Evolutionary conservation across 192 early-diverging fungal species (phyloP), one percentile per base, ranked within the genome.

Genomic region (Coemansia asiatica): DNA sequence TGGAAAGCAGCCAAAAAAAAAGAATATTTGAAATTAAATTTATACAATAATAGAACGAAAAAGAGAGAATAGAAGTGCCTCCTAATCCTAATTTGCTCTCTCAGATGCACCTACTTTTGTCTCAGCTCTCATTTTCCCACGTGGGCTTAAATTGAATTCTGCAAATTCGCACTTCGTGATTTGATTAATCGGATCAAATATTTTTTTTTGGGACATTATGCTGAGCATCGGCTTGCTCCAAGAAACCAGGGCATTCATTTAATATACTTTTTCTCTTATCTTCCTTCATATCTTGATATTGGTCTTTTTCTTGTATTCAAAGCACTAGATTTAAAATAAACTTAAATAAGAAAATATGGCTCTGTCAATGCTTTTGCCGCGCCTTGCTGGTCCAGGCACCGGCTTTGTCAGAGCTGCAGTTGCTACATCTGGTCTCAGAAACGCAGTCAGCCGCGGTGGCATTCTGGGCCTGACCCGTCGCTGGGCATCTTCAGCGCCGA

Each of bases 281-380:
- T 6, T 26, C 26, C 38, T 57, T 8, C 28, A 22, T 25, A 6
- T 36, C 49, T 60, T 33, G 8, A 27, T 33, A 33, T 51, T 51
- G 19, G 21, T 50, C 38, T 60, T 27, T 54, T 36, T 22, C 28
- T 49, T 50, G 5, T 21, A 27, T 23, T 44, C 25, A 10, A 28
- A 28, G n/a, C 26, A 66, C 26, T n/a, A n/a, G n/a, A n/a, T n/a
- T n/a, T n/a, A n/a, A n/a, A n/a, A n/a, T n/a, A n/a, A n/a, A n/a
- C n/a, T n/a, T n/a, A n/a, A n/a, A n/a, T n/a, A 33, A 33, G 0
- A 64, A 46, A 58, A 61, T 0, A 74, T 74, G 72, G 55, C 72
- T 38, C 40, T 67, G 5, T 60, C 46, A 16, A 71, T 75, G 72
- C 68, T 80, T 56, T 33, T 75, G 57, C 68, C 78, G 47, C 78